These are phyloP conservation scores for Boletus reticulatus DNA, from an alignment of 768 basidiomycete species.

Conservation along the genomic window DNA sequence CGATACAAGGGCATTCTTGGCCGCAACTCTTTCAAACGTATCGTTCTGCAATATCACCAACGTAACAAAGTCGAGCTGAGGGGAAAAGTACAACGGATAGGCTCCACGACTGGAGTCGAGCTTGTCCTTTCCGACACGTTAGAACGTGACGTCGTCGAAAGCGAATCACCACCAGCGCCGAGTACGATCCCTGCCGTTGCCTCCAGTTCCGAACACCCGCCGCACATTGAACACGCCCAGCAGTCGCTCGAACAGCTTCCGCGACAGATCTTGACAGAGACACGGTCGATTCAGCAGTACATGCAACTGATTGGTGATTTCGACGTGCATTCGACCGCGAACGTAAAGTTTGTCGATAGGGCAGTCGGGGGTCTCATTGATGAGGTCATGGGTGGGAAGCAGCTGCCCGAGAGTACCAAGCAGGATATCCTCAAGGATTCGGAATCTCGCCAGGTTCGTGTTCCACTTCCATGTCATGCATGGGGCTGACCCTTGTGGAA, in stretches of 20 bases:
- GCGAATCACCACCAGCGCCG: neutral
- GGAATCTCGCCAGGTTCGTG: constrained; percentile 41
- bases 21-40: constrained; percentile 42
- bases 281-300: constrained; percentile 40
- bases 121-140: neutral
- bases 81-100: constrained; percentile 7
- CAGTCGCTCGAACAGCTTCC: constrained; percentile 39
- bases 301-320: constrained; percentile 33
- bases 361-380: constrained; percentile 38
- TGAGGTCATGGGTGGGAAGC: constrained; percentile 36
- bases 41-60: constrained; percentile 45
- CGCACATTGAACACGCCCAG: constrained; percentile 20
- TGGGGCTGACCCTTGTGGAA: neutral
- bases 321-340: constrained; percentile 4
- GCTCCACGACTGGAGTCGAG: neutral
- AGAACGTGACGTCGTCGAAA: constrained; percentile 1
- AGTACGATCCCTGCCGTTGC: neutral
- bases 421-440: constrained; percentile 42
- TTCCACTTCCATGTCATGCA: neutral
- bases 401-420: constrained; percentile 34
- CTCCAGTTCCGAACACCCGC: constrained; percentile 3
- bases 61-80: constrained; percentile 18
- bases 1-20: constrained; percentile 61
- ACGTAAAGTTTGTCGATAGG: constrained; percentile 6
- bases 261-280: constrained; percentile 34